Evolutionary conservation across 1,284 basidiomycete species (phyloP).

Genomic region (Grifola frondosa): DNA sequence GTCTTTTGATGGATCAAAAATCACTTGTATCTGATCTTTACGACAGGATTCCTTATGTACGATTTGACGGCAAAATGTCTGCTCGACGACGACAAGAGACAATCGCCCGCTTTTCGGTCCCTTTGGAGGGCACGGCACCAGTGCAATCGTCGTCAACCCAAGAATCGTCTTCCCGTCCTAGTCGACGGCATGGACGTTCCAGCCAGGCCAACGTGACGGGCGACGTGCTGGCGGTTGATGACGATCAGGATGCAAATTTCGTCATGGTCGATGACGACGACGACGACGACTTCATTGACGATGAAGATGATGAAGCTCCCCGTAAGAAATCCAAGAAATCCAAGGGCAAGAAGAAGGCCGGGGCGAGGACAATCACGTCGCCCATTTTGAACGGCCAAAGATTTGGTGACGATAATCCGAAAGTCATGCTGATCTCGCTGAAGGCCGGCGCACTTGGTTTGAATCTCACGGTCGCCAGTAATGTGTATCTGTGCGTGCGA

Average conservation of each 20-base stretch:
- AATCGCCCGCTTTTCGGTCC: slow-evolving; percentile 70
- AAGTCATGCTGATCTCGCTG: slow-evolving; percentile 84
- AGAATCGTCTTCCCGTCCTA: slow-evolving; percentile 16
- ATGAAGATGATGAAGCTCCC: slow-evolving; percentile 37
- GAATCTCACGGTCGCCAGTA: slow-evolving; percentile 88
- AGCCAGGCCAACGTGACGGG: slow-evolving; percentile 14
- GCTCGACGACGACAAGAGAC: slow-evolving; percentile 76
- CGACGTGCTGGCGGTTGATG: slow-evolving; percentile 17
- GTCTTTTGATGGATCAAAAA: neutral
- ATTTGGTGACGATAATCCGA: slow-evolving; percentile 50
- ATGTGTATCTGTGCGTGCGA: slow-evolving; percentile 76
- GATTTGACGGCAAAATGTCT: slow-evolving; percentile 83
- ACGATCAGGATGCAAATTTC: slow-evolving; percentile 33
- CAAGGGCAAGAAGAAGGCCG: slow-evolving; percentile 39
- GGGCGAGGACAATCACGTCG: slow-evolving; percentile 9
- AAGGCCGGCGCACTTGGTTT: slow-evolving; percentile 83
- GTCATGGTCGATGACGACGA: slow-evolving; percentile 35
- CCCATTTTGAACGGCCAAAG: neutral
- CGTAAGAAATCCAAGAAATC: slow-evolving; percentile 39
- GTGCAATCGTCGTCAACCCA: slow-evolving; percentile 12
- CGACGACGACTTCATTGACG: slow-evolving; percentile 44
- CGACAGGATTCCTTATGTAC: slow-evolving; percentile 67
- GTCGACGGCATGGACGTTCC: slow-evolving; percentile 23
- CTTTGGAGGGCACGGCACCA: slow-evolving; percentile 42
- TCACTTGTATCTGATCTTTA: slow-evolving; percentile 10